phyloP scores from a whole-genome alignment of 106 monocot genomes.

The Dioscorea dumetorum region DNA sequence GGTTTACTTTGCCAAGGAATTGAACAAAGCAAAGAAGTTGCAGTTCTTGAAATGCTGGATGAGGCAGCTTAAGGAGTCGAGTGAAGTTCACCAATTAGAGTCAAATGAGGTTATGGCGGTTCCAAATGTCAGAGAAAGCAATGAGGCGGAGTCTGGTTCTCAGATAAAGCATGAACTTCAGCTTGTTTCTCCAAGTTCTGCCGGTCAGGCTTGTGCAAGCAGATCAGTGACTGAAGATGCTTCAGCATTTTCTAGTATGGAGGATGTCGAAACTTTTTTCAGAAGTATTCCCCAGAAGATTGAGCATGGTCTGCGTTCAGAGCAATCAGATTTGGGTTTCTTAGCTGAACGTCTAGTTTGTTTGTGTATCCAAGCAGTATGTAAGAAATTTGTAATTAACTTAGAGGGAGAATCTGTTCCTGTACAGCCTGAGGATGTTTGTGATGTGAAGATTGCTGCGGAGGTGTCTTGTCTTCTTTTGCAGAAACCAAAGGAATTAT shows the following conservation, averaged over 20 bases:
- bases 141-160: slow-evolving; percentile 11
- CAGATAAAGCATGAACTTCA: slow-evolving; percentile 15
- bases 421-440: slow-evolving; percentile 15
- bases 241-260: slow-evolving; percentile 15
- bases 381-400: slow-evolving; percentile 23
- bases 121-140: slow-evolving; percentile 11
- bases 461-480: slow-evolving; percentile 57
- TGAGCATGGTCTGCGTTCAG: slow-evolving; percentile 42
- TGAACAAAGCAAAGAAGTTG: slow-evolving; percentile 60
- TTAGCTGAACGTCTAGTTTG: slow-evolving; percentile 69
- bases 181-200: slow-evolving; percentile 8
- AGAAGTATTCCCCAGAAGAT: slow-evolving; percentile 58
- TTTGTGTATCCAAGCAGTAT: slow-evolving; percentile 36
- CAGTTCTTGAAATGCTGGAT: slow-evolving; percentile 91
- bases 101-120: slow-evolving; percentile 7
- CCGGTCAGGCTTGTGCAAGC: slow-evolving; percentile 11
- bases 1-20: slow-evolving; percentile 41
- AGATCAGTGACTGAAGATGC: slow-evolving; percentile 11
- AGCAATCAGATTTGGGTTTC: slow-evolving; percentile 55
- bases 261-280: slow-evolving; percentile 47
- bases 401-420: not conserved
- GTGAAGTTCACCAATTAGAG: slow-evolving; percentile 5
- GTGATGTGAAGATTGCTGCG: slow-evolving; percentile 27
- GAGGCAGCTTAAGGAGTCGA: slow-evolving; percentile 46
- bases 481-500: slow-evolving; percentile 67